These are phyloP conservation scores for Scenedesmus sp. DNA, from an alignment of 163 green algal species.

Conservation along the genomic window DNA sequence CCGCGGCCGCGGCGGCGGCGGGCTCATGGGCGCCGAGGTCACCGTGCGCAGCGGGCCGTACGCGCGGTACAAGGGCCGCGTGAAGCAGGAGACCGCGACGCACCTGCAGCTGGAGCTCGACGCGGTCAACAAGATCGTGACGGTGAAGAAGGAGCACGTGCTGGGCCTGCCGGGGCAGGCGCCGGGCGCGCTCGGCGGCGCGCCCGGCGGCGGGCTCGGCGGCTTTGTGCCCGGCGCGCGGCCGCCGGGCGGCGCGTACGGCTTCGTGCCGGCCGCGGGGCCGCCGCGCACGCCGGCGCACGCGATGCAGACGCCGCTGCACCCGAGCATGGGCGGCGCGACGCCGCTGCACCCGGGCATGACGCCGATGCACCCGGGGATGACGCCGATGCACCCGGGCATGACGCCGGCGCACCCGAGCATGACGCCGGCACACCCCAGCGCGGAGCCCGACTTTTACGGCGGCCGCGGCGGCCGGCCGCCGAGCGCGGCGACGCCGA, in stretches of 20 bases:
- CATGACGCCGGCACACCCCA: slow-evolving; percentile 1
- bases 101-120: slow-evolving; percentile 94
- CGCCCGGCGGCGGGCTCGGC: slow-evolving; percentile 15
- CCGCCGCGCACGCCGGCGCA: slow-evolving; percentile 11
- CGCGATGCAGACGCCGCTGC: slow-evolving; percentile 48
- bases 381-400: slow-evolving; percentile 65
- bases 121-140: slow-evolving; percentile 89
- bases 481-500: slow-evolving; percentile 17
- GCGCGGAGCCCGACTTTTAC: slow-evolving; percentile 54
- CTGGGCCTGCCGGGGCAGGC: slow-evolving; percentile 37
- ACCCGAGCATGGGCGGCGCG: slow-evolving; percentile 35
- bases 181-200: slow-evolving; percentile 37
- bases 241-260: neutral
- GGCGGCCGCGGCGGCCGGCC: slow-evolving; percentile 32
- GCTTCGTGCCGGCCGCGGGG: neutral
- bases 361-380: slow-evolving; percentile 68
- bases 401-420: slow-evolving; percentile 57
- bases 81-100: slow-evolving; percentile 88
- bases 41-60: slow-evolving; percentile 84
- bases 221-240: neutral
- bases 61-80: slow-evolving; percentile 88
- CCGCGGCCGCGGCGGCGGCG: slow-evolving; percentile 36
- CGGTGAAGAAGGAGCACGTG: slow-evolving; percentile 75
- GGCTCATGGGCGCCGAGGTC: slow-evolving; percentile 70
- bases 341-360: slow-evolving; percentile 55